phyloP scores from a whole-genome alignment of 495 filamentous ascomycete species.

The Xylaria telfairii region DNA sequence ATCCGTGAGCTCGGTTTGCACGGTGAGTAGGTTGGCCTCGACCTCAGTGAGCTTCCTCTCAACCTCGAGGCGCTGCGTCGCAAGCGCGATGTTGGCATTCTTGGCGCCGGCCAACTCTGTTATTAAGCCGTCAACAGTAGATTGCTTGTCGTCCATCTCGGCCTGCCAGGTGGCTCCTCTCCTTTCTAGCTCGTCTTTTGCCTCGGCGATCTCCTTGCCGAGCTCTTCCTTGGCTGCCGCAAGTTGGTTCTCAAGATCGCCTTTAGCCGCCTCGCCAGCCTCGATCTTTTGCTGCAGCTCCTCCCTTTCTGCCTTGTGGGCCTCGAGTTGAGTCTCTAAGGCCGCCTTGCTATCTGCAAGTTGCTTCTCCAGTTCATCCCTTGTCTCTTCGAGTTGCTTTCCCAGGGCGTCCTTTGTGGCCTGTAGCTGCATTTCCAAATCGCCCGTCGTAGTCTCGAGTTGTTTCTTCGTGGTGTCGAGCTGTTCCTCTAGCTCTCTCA shows the following conservation, averaged over 20 bases:
- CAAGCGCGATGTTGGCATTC: slow-evolving; percentile 41
- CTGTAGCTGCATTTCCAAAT: slow-evolving; percentile 10
- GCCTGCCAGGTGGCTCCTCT: slow-evolving; percentile 28
- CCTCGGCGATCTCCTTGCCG: slow-evolving; percentile 27
- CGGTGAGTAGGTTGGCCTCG: slow-evolving; percentile 30
- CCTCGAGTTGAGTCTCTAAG: slow-evolving; percentile 28
- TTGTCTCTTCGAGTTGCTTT: slow-evolving; percentile 12
- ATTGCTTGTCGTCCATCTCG: slow-evolving; percentile 35
- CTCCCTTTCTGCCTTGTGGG: slow-evolving; percentile 16
- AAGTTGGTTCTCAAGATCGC: slow-evolving; percentile 44
- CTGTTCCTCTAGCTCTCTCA: slow-evolving; percentile 43
- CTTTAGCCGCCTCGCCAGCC: slow-evolving; percentile 20
- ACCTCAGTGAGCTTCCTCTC: slow-evolving; percentile 33
- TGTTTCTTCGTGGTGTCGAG: slow-evolving; percentile 45
- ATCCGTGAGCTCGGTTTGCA: slow-evolving; percentile 35
- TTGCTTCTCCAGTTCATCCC: slow-evolving; percentile 13
- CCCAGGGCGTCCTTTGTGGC: background rate
- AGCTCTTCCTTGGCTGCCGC: slow-evolving; percentile 31
- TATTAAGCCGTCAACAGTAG: slow-evolving; percentile 35
- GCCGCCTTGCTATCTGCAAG: slow-evolving; percentile 31
- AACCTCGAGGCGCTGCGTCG: slow-evolving; percentile 31
- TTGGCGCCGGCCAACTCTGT: slow-evolving; percentile 39
- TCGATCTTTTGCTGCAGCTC: slow-evolving; percentile 26
- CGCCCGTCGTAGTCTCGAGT: slow-evolving; percentile 37
- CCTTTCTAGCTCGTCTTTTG: slow-evolving; percentile 32